These are phyloP conservation scores for Apiospora kogelbergensis DNA, from an alignment of 2,329 filamentous ascomycete species.

Conservation along the genomic window DNA sequence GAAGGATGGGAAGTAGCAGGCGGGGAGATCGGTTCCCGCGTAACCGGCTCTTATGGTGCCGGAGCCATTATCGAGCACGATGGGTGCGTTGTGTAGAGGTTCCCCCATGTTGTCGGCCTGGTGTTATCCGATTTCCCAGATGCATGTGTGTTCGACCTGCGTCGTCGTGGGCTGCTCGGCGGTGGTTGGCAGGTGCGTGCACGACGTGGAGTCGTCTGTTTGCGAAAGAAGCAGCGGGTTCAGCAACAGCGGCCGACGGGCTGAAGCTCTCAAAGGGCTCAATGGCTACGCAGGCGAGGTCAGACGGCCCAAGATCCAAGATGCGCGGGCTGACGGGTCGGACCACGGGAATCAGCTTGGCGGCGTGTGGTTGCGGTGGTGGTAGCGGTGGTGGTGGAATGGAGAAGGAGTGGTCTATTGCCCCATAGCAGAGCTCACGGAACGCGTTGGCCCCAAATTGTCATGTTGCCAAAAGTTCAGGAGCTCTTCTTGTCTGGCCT, in stretches of 20 bases:
- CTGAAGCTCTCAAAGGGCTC: neutral
- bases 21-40: conserved; percentile 91
- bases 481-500: neutral
- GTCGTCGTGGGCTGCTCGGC: neutral
- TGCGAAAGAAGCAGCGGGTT: neutral
- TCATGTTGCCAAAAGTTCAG: conserved; percentile 4
- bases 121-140: neutral
- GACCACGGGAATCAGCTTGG: neutral
- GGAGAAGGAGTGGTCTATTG: neutral
- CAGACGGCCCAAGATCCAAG: neutral
- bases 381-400: neutral
- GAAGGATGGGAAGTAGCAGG: conserved; percentile 96
- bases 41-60: conserved; percentile 97
- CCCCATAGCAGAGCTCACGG: neutral
- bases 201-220: neutral
- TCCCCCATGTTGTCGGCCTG: conserved; percentile 47
- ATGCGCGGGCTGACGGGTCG: neutral
- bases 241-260: neutral
- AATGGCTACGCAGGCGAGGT: neutral
- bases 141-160: neutral
- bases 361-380: neutral
- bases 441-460: conserved; percentile 2
- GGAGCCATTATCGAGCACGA: conserved; percentile 98
- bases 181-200: neutral
- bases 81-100: conserved; percentile 89